Evolutionary conservation across 768 basidiomycete species (phyloP).

Genomic region (Hygrocybe coccinea): DNA sequence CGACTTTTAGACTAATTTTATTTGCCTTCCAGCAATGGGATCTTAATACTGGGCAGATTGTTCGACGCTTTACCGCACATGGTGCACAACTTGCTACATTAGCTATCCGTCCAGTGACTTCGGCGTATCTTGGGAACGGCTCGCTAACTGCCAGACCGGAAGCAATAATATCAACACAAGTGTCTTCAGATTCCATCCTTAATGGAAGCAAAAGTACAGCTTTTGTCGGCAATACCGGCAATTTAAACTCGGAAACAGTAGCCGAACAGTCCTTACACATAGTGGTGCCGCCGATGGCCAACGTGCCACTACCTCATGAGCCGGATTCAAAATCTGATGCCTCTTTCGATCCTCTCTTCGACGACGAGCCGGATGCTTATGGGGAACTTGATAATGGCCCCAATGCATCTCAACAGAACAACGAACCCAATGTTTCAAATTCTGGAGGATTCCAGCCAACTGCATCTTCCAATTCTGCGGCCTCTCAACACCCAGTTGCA

Average conservation of each 20-base stretch:
- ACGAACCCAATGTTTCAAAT: background rate
- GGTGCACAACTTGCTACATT: constrained; percentile 80
- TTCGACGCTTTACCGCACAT: constrained; percentile 75
- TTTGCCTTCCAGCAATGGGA: constrained; percentile 82
- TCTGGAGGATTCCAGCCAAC: background rate
- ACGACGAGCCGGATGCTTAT: constrained; percentile 70
- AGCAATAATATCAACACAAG: constrained; percentile 4
- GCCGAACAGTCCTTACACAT: background rate
- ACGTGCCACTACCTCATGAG: constrained; percentile 20
- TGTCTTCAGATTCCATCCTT: constrained; percentile 4
- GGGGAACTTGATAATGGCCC: constrained; percentile 33
- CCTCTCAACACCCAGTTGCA: constrained; percentile 1
- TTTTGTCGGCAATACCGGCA: constrained; percentile 16
- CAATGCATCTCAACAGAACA: background rate
- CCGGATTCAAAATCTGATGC: constrained; percentile 71
- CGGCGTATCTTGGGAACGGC: constrained; percentile 25
- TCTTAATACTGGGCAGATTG: constrained; percentile 79
- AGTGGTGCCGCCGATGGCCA: constrained; percentile 9
- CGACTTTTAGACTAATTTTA: constrained; percentile 8
- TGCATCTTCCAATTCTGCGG: constrained; percentile 14
- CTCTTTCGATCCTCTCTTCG: constrained; percentile 86
- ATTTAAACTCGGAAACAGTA: background rate
- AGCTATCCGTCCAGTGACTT: constrained; percentile 62
- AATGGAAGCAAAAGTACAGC: constrained; percentile 7
- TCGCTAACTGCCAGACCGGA: background rate